phyloP scores from a whole-genome alignment of 2,329 filamentous ascomycete genomes.

The Aspergillus sp. region DNA sequence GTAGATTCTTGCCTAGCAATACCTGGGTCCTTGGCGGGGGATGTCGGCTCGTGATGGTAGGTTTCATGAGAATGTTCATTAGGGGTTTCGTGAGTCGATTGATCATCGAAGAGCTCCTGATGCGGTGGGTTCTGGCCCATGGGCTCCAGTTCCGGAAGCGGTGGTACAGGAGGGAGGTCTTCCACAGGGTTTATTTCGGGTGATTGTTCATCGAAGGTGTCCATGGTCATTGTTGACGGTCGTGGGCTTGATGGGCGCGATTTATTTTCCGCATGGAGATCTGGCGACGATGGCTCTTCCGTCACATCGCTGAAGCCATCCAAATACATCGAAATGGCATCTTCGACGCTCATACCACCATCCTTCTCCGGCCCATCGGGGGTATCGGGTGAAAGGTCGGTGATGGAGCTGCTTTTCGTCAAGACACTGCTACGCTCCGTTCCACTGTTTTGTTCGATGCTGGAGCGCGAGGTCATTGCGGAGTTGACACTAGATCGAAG shows the following conservation, averaged over 20 bases:
- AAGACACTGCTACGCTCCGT: constrained; percentile 77
- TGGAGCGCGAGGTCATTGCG: constrained; percentile 54
- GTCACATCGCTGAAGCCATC: constrained; percentile 48
- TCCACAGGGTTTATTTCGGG: constrained; percentile 14
- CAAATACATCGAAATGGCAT: constrained; percentile 55
- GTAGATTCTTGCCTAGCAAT: constrained; percentile 11
- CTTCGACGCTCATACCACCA: constrained; percentile 52
- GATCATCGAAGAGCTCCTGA: neutral
- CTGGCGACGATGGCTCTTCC: constrained; percentile 29
- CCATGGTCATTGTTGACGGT: constrained; percentile 20
- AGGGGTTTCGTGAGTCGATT: constrained; percentile 3
- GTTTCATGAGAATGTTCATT: constrained; percentile 6
- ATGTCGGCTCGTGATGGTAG: constrained; percentile 2
- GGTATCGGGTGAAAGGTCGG: constrained; percentile 51
- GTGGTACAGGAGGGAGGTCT: constrained; percentile 16
- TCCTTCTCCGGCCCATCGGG: constrained; percentile 60
- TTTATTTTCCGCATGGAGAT: constrained; percentile 26
- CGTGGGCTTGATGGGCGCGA: constrained; percentile 21
- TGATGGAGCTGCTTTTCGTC: constrained; percentile 71
- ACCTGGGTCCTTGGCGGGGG: neutral
- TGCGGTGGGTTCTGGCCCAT: constrained; percentile 2
- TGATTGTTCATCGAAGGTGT: constrained; percentile 14
- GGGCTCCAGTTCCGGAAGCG: constrained; percentile 6
- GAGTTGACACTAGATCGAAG: constrained; percentile 55
- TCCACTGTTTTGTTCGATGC: constrained; percentile 50